Conservation (phyloP, 176 grass and related monocot genomes). For the Phragmites australis region DNA sequence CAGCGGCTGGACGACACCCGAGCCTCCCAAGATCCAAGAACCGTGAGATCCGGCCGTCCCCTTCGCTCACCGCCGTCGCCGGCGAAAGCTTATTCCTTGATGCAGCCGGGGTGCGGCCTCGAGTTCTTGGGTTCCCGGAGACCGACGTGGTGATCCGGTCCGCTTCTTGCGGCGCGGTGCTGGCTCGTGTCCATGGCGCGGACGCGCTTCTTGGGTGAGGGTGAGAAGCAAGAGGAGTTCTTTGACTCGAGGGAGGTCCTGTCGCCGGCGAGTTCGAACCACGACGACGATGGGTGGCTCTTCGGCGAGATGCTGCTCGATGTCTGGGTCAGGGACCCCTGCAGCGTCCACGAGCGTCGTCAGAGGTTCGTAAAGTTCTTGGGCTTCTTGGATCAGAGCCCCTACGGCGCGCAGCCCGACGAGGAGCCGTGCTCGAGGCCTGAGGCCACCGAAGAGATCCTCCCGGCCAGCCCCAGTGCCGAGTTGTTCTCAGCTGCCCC, state of each 20-base stretch:
- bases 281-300: slow-evolving; percentile 29
- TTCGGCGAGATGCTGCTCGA: slow-evolving; percentile 27
- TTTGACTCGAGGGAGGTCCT: slow-evolving; percentile 80
- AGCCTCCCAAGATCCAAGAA: slow-evolving; percentile 33
- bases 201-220: neutral
- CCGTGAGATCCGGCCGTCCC: slow-evolving; percentile 38
- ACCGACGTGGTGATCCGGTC: slow-evolving; percentile 6
- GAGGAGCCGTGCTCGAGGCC: slow-evolving; percentile 23
- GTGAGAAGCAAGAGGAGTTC: slow-evolving; percentile 60
- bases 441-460: slow-evolving; percentile 37
- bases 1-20: neutral
- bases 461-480: neutral
- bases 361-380: slow-evolving; percentile 54
- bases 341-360: slow-evolving; percentile 62
- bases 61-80: neutral
- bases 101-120: neutral
- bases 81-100: slow-evolving; percentile 12
- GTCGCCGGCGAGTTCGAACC: slow-evolving; percentile 47
- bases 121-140: neutral
- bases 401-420: neutral
- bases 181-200: slow-evolving; percentile 35
- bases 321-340: slow-evolving; percentile 58
- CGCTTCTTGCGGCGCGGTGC: slow-evolving; percentile 3
- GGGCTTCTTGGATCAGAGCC: slow-evolving; percentile 48
- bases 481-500: neutral